These are phyloP conservation scores for Termitomyces sp. DNA, from an alignment of 768 basidiomycete species.

Conservation along the genomic window DNA sequence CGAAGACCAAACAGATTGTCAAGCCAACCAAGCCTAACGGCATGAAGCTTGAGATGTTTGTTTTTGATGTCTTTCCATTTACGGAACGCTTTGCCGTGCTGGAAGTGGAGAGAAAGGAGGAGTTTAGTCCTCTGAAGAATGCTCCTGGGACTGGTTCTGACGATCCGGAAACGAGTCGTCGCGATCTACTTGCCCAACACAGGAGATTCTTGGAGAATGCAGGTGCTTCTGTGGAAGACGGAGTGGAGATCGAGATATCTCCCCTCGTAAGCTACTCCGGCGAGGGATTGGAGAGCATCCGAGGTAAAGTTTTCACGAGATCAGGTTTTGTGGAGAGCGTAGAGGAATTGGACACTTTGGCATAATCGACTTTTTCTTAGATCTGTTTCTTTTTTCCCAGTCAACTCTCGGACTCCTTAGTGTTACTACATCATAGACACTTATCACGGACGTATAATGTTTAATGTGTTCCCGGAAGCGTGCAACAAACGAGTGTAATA, in stretches of 20 bases:
- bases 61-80: slow-evolving; percentile 98
- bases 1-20: slow-evolving; percentile 57
- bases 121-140: slow-evolving; percentile 97
- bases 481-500: not conserved
- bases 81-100: slow-evolving; percentile 79
- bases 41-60: slow-evolving; percentile 98
- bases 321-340: slow-evolving; percentile 62
- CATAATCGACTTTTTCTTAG: slow-evolving; percentile 4
- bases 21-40: slow-evolving; percentile 93
- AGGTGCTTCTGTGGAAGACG: slow-evolving; percentile 68
- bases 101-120: slow-evolving; percentile 82
- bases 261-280: slow-evolving; percentile 88
- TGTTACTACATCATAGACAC: slow-evolving; percentile 9
- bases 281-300: slow-evolving; percentile 77
- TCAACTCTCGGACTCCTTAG: not conserved
- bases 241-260: slow-evolving; percentile 85
- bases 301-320: slow-evolving; percentile 72
- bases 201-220: slow-evolving; percentile 73
- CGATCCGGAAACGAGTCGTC: slow-evolving; percentile 84
- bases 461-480: slow-evolving; percentile 3
- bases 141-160: slow-evolving; percentile 90
- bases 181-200: slow-evolving; percentile 87
- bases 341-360: slow-evolving; percentile 68
- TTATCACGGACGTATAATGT: slow-evolving; percentile 11
- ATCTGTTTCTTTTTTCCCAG: not conserved